Evolutionary conservation across 768 basidiomycete species (phyloP), one percentile per base, ranked within the genome.

Genomic region (Psilocybe tampanensis): DNA sequence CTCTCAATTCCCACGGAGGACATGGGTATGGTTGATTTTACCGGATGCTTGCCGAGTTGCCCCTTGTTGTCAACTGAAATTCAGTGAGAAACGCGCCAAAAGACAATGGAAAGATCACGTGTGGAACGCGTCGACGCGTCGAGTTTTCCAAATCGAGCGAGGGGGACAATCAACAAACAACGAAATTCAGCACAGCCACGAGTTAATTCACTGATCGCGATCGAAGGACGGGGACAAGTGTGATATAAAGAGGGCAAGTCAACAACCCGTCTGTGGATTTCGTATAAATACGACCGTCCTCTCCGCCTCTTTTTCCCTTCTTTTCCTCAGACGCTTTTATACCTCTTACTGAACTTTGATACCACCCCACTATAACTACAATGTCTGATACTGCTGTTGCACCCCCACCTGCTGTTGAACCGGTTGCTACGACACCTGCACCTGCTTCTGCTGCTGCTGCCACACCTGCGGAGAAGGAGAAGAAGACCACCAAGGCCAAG

Each of bases 141-240:
- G 4, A 39, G 8, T 15, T 13, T 39, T 39, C 36, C 36, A 15
- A 39, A 39, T 39, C 12, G n/a, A 39, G 36, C 12, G n/a, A 39
- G 36, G 4, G 62, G 63, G 49, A 41, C 1, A 60, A 72, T 77
- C 71, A 77, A 77, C 74, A 73, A 76, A 75, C 55, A 64, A 34
- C 18, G 62, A 75, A 77, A 76, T 56, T 52, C 60, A 55, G 63
- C 76, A 76, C 76, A 69, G 76, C 76, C 76, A 78, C 74, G 63
- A 53, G 29, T 60, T 60, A n/a, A n/a, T n/a, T n/a, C n/a, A n/a
- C n/a, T 57, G 44, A 47, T 21, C 26, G 55, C 43, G 12, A 11
- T 22, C 18, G 18, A 33, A n/a, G n/a, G n/a, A n/a, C n/a, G 15
- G 7, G 45, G 43, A 42, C n/a, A 44, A 26, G 44, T 32, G 17